Conservation (phyloP, 164 flowering plant genomes). For the Vitis rupestris region DNA sequence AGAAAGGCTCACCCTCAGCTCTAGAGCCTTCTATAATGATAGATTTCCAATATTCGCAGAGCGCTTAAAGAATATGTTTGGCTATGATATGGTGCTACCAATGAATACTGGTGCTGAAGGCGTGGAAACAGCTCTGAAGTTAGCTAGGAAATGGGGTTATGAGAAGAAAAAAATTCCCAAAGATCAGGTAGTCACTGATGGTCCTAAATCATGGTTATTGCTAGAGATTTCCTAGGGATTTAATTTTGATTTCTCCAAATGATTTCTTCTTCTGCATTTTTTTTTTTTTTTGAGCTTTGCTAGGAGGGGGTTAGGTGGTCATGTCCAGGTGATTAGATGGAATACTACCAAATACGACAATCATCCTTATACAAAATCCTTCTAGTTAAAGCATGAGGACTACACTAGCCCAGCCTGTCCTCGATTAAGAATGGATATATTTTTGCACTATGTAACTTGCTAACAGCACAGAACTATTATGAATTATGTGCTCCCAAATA, state of each 20-base stretch:
- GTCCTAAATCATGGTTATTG: constrained; percentile 1
- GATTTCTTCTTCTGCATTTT: not conserved
- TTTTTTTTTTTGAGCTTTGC: too few species aligned
- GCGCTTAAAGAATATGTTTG: constrained; percentile 66
- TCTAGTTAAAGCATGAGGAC: too few species aligned
- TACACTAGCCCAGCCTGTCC: too few species aligned
- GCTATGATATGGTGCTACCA: constrained; percentile 95
- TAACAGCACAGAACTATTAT: not conserved
- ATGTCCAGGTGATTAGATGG: too few species aligned
- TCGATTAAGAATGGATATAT: not conserved
- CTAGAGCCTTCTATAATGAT: constrained; percentile 95
- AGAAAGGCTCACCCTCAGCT: constrained; percentile 77
- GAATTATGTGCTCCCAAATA: not conserved
- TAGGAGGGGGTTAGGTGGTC: too few species aligned
- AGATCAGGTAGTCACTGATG: constrained; percentile 56
- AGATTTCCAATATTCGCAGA: constrained; percentile 81
- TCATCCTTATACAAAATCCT: too few species aligned
- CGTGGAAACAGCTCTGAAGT: constrained; percentile 90
- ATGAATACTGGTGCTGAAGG: constrained; percentile 99
- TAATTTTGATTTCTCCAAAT: not conserved
- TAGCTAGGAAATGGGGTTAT: constrained; percentile 96
- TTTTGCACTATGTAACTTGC: not conserved
- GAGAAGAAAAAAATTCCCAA: constrained; percentile 81
- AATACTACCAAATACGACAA: too few species aligned
- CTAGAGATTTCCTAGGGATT: not conserved